Evolutionary conservation across 345 rosid genomes (phyloP).

Genomic region (Fremontodendron californicum): DNA sequence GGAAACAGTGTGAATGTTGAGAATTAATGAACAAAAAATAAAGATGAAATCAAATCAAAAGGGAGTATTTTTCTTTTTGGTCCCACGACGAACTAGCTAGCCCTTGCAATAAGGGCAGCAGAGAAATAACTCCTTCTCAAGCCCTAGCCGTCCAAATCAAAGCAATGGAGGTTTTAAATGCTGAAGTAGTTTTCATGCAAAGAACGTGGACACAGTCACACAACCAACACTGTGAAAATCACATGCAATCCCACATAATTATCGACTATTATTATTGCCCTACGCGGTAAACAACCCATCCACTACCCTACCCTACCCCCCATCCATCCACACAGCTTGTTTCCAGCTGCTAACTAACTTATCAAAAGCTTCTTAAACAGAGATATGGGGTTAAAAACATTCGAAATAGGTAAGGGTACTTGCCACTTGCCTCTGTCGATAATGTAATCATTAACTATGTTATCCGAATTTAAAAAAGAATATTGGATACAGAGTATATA

Average conservation of each 20-base stretch:
- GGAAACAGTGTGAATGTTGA: too few species aligned
- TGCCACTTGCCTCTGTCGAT: not conserved
- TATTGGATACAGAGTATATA: too few species aligned
- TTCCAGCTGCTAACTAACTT: not conserved
- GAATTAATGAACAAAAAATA: too few species aligned
- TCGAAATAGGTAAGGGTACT: too few species aligned
- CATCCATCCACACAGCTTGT: slow-evolving; percentile 1
- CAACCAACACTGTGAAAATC: slow-evolving; percentile 11
- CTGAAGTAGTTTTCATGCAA: slow-evolving; percentile 24
- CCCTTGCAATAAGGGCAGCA: not conserved
- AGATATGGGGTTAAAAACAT: too few species aligned
- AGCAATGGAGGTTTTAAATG: not conserved
- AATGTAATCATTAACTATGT: not conserved
- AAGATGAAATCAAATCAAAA: too few species aligned
- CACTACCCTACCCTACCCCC: not conserved
- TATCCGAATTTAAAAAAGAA: too few species aligned
- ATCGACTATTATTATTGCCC: not conserved
- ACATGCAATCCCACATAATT: slow-evolving; percentile 20
- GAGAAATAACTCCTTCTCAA: not conserved
- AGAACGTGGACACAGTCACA: slow-evolving; percentile 30
- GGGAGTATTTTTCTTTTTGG: too few species aligned
- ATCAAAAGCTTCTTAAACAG: not conserved
- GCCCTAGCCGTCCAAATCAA: not conserved
- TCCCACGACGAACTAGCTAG: too few species aligned
- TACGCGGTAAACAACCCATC: not conserved